Evolutionary conservation across 305 asterid genomes (phyloP).

Genomic region (Rubia peregrina): DNA sequence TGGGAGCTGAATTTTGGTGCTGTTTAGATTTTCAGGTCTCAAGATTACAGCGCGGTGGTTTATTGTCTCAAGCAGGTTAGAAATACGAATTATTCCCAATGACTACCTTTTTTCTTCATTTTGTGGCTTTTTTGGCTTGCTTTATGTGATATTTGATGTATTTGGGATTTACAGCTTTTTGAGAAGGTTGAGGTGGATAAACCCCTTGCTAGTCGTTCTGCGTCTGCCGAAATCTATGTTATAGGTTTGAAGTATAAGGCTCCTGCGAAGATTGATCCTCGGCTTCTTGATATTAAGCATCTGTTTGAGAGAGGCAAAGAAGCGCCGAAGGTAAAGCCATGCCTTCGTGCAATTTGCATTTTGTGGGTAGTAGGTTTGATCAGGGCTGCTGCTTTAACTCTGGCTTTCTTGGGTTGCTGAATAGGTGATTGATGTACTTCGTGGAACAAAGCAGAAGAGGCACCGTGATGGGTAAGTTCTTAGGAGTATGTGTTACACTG

Average conservation of each 20-base stretch:
- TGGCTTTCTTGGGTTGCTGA: slow-evolving; percentile 1
- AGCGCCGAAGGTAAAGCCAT: slow-evolving; percentile 59
- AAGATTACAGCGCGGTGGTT: slow-evolving; percentile 77
- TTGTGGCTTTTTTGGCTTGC: background rate
- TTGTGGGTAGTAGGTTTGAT: background rate
- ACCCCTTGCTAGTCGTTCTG: slow-evolving; percentile 82
- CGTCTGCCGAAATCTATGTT: slow-evolving; percentile 87
- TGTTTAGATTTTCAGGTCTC: slow-evolving; percentile 80
- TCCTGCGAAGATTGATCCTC: slow-evolving; percentile 94
- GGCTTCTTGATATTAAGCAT: slow-evolving; percentile 80
- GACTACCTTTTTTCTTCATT: too few species aligned
- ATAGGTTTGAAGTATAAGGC: slow-evolving; percentile 80
- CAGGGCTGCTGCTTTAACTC: background rate
- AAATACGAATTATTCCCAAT: background rate
- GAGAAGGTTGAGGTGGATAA: slow-evolving; percentile 96
- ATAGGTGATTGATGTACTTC: slow-evolving; percentile 80
- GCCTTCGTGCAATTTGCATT: background rate
- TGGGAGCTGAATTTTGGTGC: background rate
- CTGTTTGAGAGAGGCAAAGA: slow-evolving; percentile 83
- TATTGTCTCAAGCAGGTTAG: slow-evolving; percentile 87
- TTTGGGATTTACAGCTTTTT: slow-evolving; percentile 50
- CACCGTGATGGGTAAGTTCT: slow-evolving; percentile 81
- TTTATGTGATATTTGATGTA: slow-evolving; percentile 2
- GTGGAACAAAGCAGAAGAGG: slow-evolving; percentile 72
- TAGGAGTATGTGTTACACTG: slow-evolving; percentile 1